These are phyloP conservation scores for Collybia sordida DNA, from an alignment of 768 basidiomycete genomes.

Conservation along the genomic window DNA sequence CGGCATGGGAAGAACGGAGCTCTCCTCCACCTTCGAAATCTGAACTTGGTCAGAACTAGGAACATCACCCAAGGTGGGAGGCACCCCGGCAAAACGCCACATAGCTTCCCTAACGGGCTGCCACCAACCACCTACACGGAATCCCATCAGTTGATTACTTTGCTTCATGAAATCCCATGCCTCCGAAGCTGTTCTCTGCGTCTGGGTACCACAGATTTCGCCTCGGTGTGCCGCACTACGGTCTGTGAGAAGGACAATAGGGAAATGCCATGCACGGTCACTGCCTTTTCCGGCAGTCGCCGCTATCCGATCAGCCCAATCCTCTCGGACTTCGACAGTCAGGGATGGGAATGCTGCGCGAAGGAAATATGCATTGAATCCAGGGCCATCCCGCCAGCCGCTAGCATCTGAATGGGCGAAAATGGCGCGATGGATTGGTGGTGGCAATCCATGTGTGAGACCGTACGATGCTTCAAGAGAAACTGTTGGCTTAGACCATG, in stretches of 20 bases:
- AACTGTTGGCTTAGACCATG: constrained; percentile 28
- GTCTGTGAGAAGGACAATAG: constrained; percentile 67
- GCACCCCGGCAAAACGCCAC: constrained; percentile 64
- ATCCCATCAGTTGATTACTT: constrained; percentile 30
- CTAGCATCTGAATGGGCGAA: constrained; percentile 60
- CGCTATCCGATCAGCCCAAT: constrained; percentile 66
- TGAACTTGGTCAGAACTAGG: background rate
- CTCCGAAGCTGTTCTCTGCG: constrained; percentile 72
- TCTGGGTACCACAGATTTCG: constrained; percentile 55
- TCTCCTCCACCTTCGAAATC: constrained; percentile 15
- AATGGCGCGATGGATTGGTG: constrained; percentile 66
- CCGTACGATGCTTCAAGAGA: constrained; percentile 15
- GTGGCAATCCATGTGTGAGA: constrained; percentile 28
- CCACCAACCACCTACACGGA: constrained; percentile 70
- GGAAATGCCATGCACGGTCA: constrained; percentile 70
- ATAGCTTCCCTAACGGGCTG: constrained; percentile 67
- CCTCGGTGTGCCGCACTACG: constrained; percentile 78
- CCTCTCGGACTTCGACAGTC: constrained; percentile 63
- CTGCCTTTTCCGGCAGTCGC: constrained; percentile 31
- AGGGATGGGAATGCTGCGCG: constrained; percentile 72
- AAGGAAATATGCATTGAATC: constrained; percentile 77
- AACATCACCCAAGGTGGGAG: background rate
- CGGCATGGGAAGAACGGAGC: constrained; percentile 37
- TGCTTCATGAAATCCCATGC: constrained; percentile 54
- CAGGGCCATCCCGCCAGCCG: constrained; percentile 76